These are phyloP conservation scores for Suillus bovinus DNA, from an alignment of 768 basidiomycete genomes.

Conservation along the genomic window DNA sequence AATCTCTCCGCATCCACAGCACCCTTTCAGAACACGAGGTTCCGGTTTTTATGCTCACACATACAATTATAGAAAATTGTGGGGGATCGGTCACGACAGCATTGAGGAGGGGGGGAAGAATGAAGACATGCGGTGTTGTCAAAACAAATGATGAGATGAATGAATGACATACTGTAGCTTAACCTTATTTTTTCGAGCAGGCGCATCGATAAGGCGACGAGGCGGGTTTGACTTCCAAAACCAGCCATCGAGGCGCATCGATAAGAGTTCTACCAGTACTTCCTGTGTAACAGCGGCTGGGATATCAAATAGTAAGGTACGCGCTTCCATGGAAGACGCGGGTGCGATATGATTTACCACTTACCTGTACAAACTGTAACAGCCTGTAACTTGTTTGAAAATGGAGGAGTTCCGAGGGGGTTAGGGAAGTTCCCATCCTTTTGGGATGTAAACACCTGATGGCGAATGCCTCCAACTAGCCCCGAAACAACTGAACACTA, in stretches of 20 bases:
- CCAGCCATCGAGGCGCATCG: conserved; percentile 28
- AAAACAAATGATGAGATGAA: background rate
- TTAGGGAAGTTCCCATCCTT: background rate
- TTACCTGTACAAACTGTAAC: conserved; percentile 8
- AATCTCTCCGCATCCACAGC: background rate
- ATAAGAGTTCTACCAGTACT: conserved; percentile 22
- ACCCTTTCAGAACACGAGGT: background rate
- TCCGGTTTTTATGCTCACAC: background rate
- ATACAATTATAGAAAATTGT: background rate
- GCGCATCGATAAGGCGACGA: conserved; percentile 12
- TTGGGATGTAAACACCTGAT: background rate
- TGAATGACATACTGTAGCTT: background rate
- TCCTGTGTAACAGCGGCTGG: conserved; percentile 10
- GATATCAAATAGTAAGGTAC: conserved; percentile 12
- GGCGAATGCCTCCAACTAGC: no score
- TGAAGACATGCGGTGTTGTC: background rate
- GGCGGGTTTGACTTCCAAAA: conserved; percentile 18
- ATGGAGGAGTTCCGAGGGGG: conserved; percentile 2
- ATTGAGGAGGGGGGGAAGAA: background rate
- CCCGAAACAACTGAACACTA: no score
- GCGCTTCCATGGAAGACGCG: conserved; percentile 15
- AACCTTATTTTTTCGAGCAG: conserved; percentile 15
- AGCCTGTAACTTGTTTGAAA: background rate
- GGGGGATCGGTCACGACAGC: background rate
- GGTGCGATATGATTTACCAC: background rate